These are phyloP conservation scores for Monosporascus sp. DNA, from an alignment of 2,329 filamentous ascomycete species.

Conservation along the genomic window DNA sequence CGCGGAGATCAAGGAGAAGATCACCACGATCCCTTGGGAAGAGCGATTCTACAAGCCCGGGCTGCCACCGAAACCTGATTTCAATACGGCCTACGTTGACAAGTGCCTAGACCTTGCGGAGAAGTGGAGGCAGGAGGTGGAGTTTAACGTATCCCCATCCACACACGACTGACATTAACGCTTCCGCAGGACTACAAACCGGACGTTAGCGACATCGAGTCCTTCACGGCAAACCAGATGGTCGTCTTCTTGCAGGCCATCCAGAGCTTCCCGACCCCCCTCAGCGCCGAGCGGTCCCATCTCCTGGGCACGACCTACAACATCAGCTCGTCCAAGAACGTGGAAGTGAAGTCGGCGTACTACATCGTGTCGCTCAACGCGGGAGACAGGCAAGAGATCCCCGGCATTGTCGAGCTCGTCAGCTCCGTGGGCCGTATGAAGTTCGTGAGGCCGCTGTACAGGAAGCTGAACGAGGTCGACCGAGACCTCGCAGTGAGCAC, in stretches of 20 bases:
- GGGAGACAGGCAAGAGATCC: conserved; percentile 62
- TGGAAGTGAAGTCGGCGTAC: conserved; percentile 79
- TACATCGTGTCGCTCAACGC: conserved; percentile 73
- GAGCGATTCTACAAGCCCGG: conserved; percentile 84
- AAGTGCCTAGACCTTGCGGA: conserved; percentile 76
- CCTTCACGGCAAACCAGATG: conserved; percentile 79
- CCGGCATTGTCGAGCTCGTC: conserved; percentile 67
- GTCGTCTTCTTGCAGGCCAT: conserved; percentile 85
- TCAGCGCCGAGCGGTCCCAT: conserved; percentile 61
- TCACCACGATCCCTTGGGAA: conserved; percentile 81
- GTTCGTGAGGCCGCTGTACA: conserved; percentile 84
- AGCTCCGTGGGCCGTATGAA: conserved; percentile 91
- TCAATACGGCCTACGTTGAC: conserved; percentile 83
- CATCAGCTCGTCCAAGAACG: conserved; percentile 70
- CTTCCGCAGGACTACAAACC: conserved; percentile 54
- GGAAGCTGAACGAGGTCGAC: conserved; percentile 69
- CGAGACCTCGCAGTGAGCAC: conserved; percentile 69
- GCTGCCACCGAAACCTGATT: conserved; percentile 81
- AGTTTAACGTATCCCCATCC: conserved; percentile 21
- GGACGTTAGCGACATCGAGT: conserved; percentile 59
- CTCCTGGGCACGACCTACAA: conserved; percentile 71
- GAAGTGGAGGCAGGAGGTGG: conserved; percentile 66
- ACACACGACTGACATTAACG: conserved; percentile 13
- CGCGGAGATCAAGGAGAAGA: conserved; percentile 54
- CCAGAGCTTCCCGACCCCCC: conserved; percentile 58